These are phyloP conservation scores for Skeletonema grethae DNA, from an alignment of 108 stramenopile genomes.

Conservation along the genomic window DNA sequence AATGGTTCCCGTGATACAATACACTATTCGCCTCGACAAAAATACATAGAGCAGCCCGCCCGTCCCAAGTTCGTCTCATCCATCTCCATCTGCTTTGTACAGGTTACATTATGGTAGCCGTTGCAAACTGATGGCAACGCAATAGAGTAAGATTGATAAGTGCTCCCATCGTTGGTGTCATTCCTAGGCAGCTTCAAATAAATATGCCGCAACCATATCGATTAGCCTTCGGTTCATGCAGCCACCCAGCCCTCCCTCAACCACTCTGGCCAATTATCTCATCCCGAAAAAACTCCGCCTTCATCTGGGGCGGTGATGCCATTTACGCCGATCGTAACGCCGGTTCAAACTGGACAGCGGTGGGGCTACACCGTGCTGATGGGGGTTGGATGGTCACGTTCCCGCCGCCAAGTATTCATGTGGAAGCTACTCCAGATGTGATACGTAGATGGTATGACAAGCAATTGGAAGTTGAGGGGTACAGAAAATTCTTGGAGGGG, in stretches of 20 bases:
- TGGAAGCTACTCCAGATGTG: conserved; percentile 53
- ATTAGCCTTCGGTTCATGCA: conserved; percentile 80
- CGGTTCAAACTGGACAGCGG: conserved; percentile 27
- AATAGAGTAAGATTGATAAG: too few species aligned
- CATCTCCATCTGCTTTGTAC: too few species aligned
- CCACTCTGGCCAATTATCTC: conserved; percentile 71
- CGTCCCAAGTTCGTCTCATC: too few species aligned
- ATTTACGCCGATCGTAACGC: conserved; percentile 69
- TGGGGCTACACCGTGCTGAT: conserved; percentile 11
- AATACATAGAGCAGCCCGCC: too few species aligned
- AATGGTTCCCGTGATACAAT: too few species aligned
- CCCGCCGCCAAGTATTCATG: conserved; percentile 50
- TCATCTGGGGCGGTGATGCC: conserved; percentile 87
- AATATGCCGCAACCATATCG: conserved; percentile 20
- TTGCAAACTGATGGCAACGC: too few species aligned
- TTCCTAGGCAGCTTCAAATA: not conserved
- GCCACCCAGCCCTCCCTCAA: conserved; percentile 68
- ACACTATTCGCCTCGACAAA: too few species aligned
- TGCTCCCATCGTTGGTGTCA: too few species aligned
- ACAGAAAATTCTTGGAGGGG: conserved; percentile 53
- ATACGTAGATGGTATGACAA: conserved; percentile 53
- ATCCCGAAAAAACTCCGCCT: conserved; percentile 65
- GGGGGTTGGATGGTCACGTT: conserved; percentile 40
- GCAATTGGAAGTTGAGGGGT: conserved; percentile 57
- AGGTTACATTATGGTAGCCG: too few species aligned